Evolutionary conservation across 345 rosid genomes (phyloP), one percentile per base, ranked within the genome.

Genomic region (Eucalyptus erythrocorys): DNA sequence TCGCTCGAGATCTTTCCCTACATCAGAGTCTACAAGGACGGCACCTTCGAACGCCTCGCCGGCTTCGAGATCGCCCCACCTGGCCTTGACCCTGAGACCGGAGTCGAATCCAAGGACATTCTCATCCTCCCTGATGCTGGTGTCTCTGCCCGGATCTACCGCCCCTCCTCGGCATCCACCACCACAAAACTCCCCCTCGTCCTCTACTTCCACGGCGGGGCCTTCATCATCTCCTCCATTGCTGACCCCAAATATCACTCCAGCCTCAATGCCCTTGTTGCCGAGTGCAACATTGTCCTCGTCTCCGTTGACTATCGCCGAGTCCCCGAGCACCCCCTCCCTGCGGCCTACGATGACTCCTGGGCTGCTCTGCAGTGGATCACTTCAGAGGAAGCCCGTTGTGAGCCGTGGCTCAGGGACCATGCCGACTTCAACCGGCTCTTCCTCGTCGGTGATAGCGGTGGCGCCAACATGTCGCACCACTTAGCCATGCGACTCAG

Each of bases 201-300:
- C 21, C 88, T 96, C 50, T 97, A 96, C 91, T 93, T 93, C 51
- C 99, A 97, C 24, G 99, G 99, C 2, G 99, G 99, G 15, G 98
- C 94, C n/a, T 97, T 97, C 90, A 89, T 91, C 91, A 88, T 95
- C 32, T 51, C 96, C 10, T 93, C 99, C 19, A 32, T 94, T 0
- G 93, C 95, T 5, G 93, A 91, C 64, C 96, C 99, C 55, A 85
- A 40, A 86, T 97, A 96, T 94, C 99, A 97, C 51, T 84, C 87
- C 76, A 89, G 91, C 90, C 90, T 96, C 89, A 96, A 96, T 94
- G 91, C 90, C 86, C 91, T 96, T 13, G 97, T 92, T 26, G 90
- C 94, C 3, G 91, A 92, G 87, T 95, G 98, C 85, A 93, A 92
- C 68, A 87, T 95, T 89, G 30, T 96, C 45, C 92, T 93, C 4